Base-by-base conservation (phyloP, 257 asterid genomes). In the Rubia yunnanensis region DNA sequence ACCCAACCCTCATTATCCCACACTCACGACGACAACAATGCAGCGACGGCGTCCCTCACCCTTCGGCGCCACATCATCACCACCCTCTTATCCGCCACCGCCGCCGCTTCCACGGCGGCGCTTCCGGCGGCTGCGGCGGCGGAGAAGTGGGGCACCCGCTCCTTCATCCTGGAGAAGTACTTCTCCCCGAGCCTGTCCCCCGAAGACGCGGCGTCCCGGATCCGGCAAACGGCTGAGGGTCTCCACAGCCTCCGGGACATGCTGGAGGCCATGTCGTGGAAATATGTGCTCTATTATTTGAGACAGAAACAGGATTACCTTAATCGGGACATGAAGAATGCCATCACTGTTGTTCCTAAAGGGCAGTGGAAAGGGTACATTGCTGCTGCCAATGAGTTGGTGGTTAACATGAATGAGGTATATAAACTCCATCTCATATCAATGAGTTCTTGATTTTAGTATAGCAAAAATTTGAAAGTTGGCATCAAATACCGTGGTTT, bases 231-330 rank as follows among this genome's bases (percentile, higher is more conserved):
- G 54, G 91, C 91, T 9, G 83, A 85, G 60, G 95, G 97, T 63
- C 86, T 90, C 8, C 95, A 85, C 59, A 82, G 75, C 65, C 76
- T 88, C 27, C 66, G 92, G 74, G 77, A 67, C 66, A 90, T 90
- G 96, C 72, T 90, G 77, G 97, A 90, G 5, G 74, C 76, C 17
- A 81, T 78, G 83, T 88, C 97, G 1, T 90, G 97, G 97, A 86
- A 84, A 81, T 91, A 86, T 72, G 88, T 91, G 10, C 70, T 86
- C 48, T 79, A 83, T 60, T 91, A 86, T 67, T 81, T 91, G 57
- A 80, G 96, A 0, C 69, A 79, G 18, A 91, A 91, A 44, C 82
- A 84, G 5, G 63, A 90, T 1, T 91, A 88, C 63, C 91, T 91
- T 39, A 56, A 73, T 14, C 71, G 79, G 76, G 86, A 78, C 20